phyloP scores from a whole-genome alignment of 2,329 filamentous ascomycete species.

The Phaeoacremonium minimum region DNA sequence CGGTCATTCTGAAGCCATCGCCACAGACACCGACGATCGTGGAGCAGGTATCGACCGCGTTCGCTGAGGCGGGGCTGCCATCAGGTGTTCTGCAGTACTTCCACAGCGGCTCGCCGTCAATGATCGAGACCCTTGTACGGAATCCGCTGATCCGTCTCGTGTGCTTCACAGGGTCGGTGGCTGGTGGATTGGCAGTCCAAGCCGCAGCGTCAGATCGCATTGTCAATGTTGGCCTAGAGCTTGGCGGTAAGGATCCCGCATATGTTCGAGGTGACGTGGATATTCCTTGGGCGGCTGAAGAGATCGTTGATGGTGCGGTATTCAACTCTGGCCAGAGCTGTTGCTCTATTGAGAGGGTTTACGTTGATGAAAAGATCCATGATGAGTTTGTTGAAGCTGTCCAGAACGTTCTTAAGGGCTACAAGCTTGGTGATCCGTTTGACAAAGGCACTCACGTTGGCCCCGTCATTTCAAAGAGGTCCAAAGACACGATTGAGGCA shows the following conservation, averaged over 20 bases:
- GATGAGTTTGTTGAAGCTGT: slow-evolving; percentile 76
- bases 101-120: slow-evolving; percentile 74
- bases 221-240: slow-evolving; percentile 81
- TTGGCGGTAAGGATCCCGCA: slow-evolving; percentile 92
- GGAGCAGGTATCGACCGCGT: slow-evolving; percentile 75
- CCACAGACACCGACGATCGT: slow-evolving; percentile 91
- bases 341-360: slow-evolving; percentile 87
- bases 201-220: slow-evolving; percentile 79
- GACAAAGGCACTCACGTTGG: slow-evolving; percentile 77
- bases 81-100: slow-evolving; percentile 85
- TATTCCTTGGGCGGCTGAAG: slow-evolving; percentile 82
- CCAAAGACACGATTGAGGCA: slow-evolving; percentile 69
- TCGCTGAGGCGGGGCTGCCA: slow-evolving; percentile 76
- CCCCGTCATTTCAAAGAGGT: slow-evolving; percentile 79
- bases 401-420: slow-evolving; percentile 74
- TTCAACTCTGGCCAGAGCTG: slow-evolving; percentile 99
- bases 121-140: slow-evolving; percentile 75
- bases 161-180: slow-evolving; percentile 92
- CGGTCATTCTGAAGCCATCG: slow-evolving; percentile 89
- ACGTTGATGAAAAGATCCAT: slow-evolving; percentile 81
- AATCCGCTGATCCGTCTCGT: slow-evolving; percentile 74
- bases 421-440: slow-evolving; percentile 84
- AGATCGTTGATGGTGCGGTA: slow-evolving; percentile 92
- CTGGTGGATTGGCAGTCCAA: slow-evolving; percentile 81
- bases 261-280: slow-evolving; percentile 86